Conservation (phyloP, 1,284 basidiomycete species). For the Moesziomyces parantarcticus region DNA sequence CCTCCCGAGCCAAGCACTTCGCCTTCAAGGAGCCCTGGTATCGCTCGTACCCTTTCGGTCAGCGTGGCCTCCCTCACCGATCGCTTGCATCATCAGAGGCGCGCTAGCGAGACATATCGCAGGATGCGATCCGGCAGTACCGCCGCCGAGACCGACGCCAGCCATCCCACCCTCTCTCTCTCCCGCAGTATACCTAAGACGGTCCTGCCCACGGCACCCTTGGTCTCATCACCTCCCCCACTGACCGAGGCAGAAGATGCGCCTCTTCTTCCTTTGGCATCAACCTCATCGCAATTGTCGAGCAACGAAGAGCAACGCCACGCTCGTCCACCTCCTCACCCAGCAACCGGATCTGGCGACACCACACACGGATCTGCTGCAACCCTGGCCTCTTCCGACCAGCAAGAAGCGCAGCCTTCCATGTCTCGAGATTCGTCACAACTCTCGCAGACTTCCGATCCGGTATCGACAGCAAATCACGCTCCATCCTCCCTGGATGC, state of each 20-base stretch:
- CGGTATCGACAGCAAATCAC: neutral
- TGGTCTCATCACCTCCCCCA: slow-evolving; percentile 18
- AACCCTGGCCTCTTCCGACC: too few relatives aligned
- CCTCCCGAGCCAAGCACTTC: slow-evolving; percentile 17
- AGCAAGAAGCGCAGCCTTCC: too few relatives aligned
- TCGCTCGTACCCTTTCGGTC: slow-evolving; percentile 19
- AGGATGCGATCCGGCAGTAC: slow-evolving; percentile 32
- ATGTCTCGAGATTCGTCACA: too few relatives aligned
- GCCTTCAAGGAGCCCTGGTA: slow-evolving; percentile 17
- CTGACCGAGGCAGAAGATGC: slow-evolving; percentile 1
- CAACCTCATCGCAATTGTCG: neutral
- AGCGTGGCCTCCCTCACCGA: slow-evolving; percentile 28
- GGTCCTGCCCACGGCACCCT: neutral
- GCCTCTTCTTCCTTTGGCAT: neutral
- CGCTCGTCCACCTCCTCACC: too few relatives aligned
- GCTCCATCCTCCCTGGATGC: neutral
- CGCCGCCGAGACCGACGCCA: slow-evolving; percentile 1
- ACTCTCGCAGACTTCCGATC: too few relatives aligned
- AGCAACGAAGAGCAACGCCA: neutral
- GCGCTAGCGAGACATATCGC: slow-evolving; percentile 39
- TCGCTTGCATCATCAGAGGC: slow-evolving; percentile 25
- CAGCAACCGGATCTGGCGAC: too few relatives aligned
- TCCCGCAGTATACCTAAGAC: slow-evolving; percentile 17
- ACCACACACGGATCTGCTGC: too few relatives aligned
- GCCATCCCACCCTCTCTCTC: slow-evolving; percentile 1